A percentile compares a stretch with the other conserved stretches of the same genome.
phyloP scores from a whole-genome alignment of 768 basidiomycete genomes.

The Tulasnella calospora region DNA sequence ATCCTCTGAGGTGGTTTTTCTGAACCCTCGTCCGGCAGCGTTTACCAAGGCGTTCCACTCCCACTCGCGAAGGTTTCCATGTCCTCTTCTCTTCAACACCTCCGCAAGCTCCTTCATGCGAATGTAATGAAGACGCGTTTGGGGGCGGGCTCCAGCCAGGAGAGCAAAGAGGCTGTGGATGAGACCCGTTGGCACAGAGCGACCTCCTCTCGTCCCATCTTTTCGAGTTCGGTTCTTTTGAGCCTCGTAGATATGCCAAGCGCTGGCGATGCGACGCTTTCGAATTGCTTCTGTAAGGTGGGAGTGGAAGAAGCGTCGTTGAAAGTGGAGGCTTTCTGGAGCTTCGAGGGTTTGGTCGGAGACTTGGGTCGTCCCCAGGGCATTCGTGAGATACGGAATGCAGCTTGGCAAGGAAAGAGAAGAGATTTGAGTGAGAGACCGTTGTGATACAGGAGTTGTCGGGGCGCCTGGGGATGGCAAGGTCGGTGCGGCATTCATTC shows the following conservation, averaged over 20 bases:
- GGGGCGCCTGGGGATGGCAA: background rate
- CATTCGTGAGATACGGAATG: background rate
- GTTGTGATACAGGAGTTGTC: background rate
- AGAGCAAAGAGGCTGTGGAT: conserved; percentile 61
- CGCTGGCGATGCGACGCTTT: background rate
- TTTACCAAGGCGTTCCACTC: conserved; percentile 76
- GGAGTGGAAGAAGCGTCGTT: background rate
- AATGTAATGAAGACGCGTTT: conserved; percentile 56
- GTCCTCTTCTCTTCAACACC: conserved; percentile 50
- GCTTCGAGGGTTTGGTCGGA: background rate
- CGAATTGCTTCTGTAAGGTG: background rate
- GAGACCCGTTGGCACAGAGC: conserved; percentile 22
- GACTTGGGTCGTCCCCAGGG: background rate
- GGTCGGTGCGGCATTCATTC: background rate
- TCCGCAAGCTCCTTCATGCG: conserved; percentile 65
- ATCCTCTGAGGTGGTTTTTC: conserved; percentile 53
- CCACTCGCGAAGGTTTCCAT: conserved; percentile 52
- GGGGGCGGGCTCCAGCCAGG: conserved; percentile 48
- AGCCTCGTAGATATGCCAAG: background rate
- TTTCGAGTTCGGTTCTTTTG: conserved; percentile 1
- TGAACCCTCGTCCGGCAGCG: conserved; percentile 59
- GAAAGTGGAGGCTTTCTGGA: background rate
- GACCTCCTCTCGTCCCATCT: background rate
- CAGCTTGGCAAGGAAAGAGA: background rate
- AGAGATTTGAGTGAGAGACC: background rate